Base-by-base conservation (phyloP, 257 asterid species). In the Nicotiana knightiana region DNA sequence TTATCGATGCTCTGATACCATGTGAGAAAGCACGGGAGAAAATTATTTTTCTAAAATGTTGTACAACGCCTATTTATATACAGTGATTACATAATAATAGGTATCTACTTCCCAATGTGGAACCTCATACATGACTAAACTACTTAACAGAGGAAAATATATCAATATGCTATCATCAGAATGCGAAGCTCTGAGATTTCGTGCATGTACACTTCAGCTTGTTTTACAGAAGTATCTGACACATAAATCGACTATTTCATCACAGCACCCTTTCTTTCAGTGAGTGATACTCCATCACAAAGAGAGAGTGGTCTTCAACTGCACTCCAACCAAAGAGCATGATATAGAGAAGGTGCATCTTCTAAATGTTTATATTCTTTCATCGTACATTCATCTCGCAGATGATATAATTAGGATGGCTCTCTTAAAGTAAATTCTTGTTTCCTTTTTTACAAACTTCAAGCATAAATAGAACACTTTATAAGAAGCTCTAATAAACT, bases 221-320 rank as follows among this genome's bases (percentile, higher is more conserved):
- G 16, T 75, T 75, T 48, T 51, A 51, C 51, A 51, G 7, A 26
- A 75, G 79, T 24, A n/a, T 48, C 62, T 48, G 24, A 73, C 63
- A 75, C 43, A 51, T 75, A 75, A 46, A 15, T 73, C 16, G 79
- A 51, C 63, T 75, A 48, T 75, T 75, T 75, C 43, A 75, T 75
- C 63, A 51, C 53, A 51, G 63, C 24, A 51, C 43, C 26, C 79
- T 73, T 73, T 9, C 37, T 51, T 73, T 75, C 63, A 51, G 79
- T 11, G 13, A 75, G 33, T 51, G 37, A 1, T 28, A 73, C 26
- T 48, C 79, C 62, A 48, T 61, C 79, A 15, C 26, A 73, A 21
- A 48, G 28, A 26, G 51, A 48, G 62, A 46, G 43, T 54, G 37
- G 43, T 48, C 62, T 48, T 73, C 63, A 48, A 48, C 26, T 73